phyloP scores from a whole-genome alignment of 345 rosid genomes.

The Streptanthus diversifolius region DNA sequence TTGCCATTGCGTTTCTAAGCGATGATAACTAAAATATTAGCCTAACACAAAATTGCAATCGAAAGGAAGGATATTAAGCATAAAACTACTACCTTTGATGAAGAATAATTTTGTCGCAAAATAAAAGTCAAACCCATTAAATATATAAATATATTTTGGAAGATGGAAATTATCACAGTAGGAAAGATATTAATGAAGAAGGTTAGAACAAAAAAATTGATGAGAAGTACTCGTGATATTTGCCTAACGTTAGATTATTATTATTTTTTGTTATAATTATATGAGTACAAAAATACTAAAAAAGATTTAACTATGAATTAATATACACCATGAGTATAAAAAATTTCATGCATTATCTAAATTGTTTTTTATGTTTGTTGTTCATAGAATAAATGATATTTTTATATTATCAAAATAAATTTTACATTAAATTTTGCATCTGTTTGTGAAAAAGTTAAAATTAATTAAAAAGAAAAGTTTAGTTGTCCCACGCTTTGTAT shows the following conservation, averaged over 20 bases:
- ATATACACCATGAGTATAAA: too few relatives aligned
- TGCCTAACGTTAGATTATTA: not conserved
- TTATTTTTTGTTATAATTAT: too few relatives aligned
- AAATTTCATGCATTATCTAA: too few relatives aligned
- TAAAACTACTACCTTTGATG: not conserved
- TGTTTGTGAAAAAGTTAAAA: too few relatives aligned
- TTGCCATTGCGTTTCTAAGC: not conserved
- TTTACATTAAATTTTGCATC: too few relatives aligned
- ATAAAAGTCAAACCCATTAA: not conserved
- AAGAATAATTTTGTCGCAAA: not conserved
- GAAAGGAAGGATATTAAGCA: not conserved
- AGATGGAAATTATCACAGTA: not conserved
- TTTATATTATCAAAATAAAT: too few relatives aligned
- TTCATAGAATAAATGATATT: too few relatives aligned
- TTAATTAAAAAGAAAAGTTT: not conserved
- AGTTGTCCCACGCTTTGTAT: conserved; percentile 10
- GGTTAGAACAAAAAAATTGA: not conserved
- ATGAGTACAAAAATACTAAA: too few relatives aligned
- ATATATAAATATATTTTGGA: not conserved
- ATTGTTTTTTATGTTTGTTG: too few relatives aligned
- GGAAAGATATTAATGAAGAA: not conserved
- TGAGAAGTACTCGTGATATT: not conserved
- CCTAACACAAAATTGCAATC: not conserved
- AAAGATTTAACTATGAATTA: too few relatives aligned
- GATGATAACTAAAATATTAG: not conserved